These are phyloP conservation scores for Cryptosporidium sp. DNA, from an alignment of 169 alveolate genomes.

Conservation along the genomic window DNA sequence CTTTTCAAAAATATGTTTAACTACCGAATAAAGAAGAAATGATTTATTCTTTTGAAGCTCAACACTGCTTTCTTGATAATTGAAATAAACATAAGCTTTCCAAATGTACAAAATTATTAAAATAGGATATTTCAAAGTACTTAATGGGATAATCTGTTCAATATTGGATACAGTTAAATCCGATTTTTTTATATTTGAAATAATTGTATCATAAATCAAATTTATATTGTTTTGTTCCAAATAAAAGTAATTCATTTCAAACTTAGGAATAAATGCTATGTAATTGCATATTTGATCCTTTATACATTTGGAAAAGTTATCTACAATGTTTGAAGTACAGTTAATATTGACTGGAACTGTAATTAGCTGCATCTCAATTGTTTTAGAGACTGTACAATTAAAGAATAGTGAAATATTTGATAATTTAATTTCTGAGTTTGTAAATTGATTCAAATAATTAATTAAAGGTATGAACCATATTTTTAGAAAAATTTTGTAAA, in stretches of 20 bases:
- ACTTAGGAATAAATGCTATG: neutral
- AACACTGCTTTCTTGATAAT: neutral
- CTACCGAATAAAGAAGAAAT: neutral
- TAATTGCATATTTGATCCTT: constrained; percentile 9
- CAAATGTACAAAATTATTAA: neutral
- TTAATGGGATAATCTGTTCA: neutral
- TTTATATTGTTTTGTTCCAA: neutral
- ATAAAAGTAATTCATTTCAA: neutral
- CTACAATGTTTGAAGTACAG: neutral
- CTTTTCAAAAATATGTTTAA: neutral
- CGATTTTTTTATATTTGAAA: neutral
- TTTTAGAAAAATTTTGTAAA: constrained; percentile 10
- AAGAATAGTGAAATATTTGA: constrained; percentile 20
- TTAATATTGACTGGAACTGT: neutral
- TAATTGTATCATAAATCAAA: neutral
- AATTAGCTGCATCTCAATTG: neutral
- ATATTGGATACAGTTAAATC: neutral
- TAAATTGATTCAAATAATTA: neutral
- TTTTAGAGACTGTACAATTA: neutral
- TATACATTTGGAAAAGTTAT: neutral
- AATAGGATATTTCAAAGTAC: constrained; percentile 17
- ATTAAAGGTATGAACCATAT: constrained; percentile 36
- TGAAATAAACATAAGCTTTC: neutral
- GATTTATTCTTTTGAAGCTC: neutral
- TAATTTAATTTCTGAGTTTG: neutral